Evolutionary conservation across 73 alveolate genomes (phyloP).

Genomic region (Paramecium sonneborni): DNA sequence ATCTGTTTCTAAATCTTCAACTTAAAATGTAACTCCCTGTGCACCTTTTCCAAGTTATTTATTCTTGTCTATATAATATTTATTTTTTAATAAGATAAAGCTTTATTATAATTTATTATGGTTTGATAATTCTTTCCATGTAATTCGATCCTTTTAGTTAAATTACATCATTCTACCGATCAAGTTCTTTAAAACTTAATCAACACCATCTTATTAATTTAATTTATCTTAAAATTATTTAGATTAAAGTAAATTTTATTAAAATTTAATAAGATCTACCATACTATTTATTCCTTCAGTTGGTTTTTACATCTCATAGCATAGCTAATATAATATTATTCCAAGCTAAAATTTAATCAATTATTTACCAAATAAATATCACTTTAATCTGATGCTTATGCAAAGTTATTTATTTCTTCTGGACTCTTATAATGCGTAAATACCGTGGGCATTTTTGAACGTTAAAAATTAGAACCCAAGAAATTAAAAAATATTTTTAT

Average conservation of each 20-base stretch:
- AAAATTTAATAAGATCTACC: background rate
- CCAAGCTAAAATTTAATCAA: background rate
- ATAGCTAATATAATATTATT: background rate
- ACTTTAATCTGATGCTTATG: background rate
- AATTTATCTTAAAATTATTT: background rate
- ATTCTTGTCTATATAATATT: background rate
- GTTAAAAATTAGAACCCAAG: background rate
- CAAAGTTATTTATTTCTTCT: background rate
- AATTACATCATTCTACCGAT: background rate
- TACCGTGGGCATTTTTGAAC: background rate
- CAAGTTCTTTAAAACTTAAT: background rate
- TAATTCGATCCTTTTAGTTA: background rate
- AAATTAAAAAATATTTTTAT: background rate
- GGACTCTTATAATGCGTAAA: background rate
- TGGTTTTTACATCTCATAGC: background rate
- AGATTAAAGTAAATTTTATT: background rate
- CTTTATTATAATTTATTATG: background rate
- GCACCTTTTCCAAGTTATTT: background rate
- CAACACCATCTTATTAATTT: background rate
- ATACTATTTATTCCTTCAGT: background rate
- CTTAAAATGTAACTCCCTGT: background rate
- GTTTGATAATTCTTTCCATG: background rate
- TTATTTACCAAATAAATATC: background rate
- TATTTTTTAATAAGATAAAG: background rate
- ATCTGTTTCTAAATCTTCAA: background rate